Percentiles rank a stretch among this genome's conserved stretches.
phyloP scores from a whole-genome alignment of 441 rosid genomes.

The Populus hybrid region DNA sequence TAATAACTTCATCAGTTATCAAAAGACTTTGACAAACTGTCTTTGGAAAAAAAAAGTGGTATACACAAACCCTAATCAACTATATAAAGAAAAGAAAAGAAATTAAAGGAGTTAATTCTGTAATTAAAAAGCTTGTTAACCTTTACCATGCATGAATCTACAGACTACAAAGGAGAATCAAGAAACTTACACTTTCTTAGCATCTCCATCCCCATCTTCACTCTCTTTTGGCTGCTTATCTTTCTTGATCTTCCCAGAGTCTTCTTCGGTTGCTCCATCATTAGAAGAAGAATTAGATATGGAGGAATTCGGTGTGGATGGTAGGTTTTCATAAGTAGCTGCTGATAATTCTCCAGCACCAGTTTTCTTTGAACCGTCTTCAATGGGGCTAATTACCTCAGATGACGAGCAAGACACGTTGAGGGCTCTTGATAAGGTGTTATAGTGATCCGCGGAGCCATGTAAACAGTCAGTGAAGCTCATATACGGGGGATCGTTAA shows the following conservation, averaged over 20 bases:
- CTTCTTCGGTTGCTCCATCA: conserved; percentile 38
- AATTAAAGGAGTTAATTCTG: no score
- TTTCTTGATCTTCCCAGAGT: conserved; percentile 32
- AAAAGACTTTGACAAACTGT: background rate
- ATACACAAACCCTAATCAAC: background rate
- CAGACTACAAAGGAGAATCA: background rate
- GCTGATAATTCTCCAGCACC: conserved; percentile 11
- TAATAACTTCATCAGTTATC: background rate
- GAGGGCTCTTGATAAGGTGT: conserved; percentile 43
- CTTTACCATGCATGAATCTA: background rate
- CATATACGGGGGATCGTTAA: conserved; percentile 30
- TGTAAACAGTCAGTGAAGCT: conserved; percentile 54
- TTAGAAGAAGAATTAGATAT: conserved; percentile 47
- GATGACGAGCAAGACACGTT: conserved; percentile 59
- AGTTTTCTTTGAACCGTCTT: conserved; percentile 22
- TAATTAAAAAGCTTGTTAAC: background rate
- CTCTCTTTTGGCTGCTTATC: conserved; percentile 29
- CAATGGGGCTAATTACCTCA: conserved; percentile 38
- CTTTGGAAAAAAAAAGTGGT: background rate
- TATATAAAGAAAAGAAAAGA: no score
- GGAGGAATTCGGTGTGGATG: conserved; percentile 47
- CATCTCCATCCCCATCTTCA: conserved; percentile 30
- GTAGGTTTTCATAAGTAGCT: conserved; percentile 23
- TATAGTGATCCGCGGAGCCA: conserved; percentile 39
- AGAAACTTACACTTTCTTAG: conserved; percentile 49